Conservation (phyloP, 306 rosid species). For the Alnus rubra region DNA sequence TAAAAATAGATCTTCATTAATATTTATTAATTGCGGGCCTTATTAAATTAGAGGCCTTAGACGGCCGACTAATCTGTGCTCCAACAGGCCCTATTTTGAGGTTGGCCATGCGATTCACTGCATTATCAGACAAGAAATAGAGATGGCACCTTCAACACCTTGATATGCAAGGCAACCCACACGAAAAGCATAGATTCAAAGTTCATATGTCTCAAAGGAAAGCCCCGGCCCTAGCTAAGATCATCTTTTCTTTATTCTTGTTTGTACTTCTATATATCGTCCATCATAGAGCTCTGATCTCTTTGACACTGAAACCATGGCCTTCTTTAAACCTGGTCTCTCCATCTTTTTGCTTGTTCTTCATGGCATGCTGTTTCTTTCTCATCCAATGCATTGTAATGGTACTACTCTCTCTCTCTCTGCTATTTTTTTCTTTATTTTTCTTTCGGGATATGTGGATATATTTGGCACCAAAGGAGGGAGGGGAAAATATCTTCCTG, state of each 20-base stretch:
- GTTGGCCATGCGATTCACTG: too few species aligned
- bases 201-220: neutral
- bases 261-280: neutral
- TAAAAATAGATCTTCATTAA: too few species aligned
- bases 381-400: constrained; percentile 8
- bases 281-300: neutral
- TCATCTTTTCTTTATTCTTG: neutral
- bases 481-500: neutral
- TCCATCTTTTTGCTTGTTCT: constrained; percentile 8
- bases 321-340: constrained; percentile 9
- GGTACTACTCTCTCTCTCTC: neutral
- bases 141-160: neutral
- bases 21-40: too few species aligned
- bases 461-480: too few species aligned
- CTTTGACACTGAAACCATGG: constrained; percentile 10
- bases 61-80: too few species aligned
- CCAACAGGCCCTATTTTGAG: too few species aligned
- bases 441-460: too few species aligned
- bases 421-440: too few species aligned
- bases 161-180: constrained; percentile 8
- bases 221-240: neutral
- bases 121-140: neutral
- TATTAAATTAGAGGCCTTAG: too few species aligned
- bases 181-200: constrained; percentile 20
- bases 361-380: constrained; percentile 7